phyloP scores from a whole-genome alignment of 1,284 basidiomycete genomes.

The Exobasidium rhododendri region DNA sequence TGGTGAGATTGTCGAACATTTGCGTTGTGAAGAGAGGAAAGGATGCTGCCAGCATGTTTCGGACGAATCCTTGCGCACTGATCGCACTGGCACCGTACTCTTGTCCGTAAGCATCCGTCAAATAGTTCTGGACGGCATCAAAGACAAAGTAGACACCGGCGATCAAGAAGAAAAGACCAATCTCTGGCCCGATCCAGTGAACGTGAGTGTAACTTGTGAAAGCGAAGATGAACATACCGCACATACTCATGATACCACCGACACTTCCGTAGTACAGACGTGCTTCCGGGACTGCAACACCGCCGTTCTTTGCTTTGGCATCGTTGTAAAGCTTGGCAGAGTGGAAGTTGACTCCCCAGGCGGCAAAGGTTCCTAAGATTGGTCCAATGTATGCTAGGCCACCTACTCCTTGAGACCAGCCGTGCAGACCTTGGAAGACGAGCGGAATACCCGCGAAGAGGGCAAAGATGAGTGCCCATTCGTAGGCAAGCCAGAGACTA shows the following conservation, averaged over 20 bases:
- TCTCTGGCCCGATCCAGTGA: constrained; percentile 41
- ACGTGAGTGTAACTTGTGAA: constrained; percentile 40
- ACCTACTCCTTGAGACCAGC: constrained; percentile 50
- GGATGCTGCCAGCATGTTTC: constrained; percentile 33
- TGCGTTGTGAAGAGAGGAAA: constrained; percentile 33
- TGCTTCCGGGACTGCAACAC: constrained; percentile 41
- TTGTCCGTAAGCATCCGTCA: constrained; percentile 30
- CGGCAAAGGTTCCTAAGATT: constrained; percentile 38
- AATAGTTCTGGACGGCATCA: constrained; percentile 38
- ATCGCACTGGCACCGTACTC: constrained; percentile 36
- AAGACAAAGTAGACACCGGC: constrained; percentile 44
- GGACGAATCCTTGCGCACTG: constrained; percentile 37
- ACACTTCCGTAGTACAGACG: constrained; percentile 41
- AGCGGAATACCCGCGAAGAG: constrained; percentile 47
- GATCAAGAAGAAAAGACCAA: constrained; percentile 36
- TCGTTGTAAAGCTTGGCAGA: constrained; percentile 38
- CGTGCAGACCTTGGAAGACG: constrained; percentile 51
- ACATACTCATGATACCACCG: constrained; percentile 30
- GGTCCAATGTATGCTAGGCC: constrained; percentile 53
- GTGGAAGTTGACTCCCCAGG: constrained; percentile 43
- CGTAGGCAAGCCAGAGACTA: constrained; percentile 29
- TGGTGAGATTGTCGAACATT: constrained; percentile 38
- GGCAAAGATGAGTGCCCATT: constrained; percentile 16
- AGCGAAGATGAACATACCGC: constrained; percentile 45
- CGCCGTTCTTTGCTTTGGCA: constrained; percentile 29